Conservation (phyloP, 2,329 filamentous ascomycete genomes). For the Diplocarpon mali region DNA sequence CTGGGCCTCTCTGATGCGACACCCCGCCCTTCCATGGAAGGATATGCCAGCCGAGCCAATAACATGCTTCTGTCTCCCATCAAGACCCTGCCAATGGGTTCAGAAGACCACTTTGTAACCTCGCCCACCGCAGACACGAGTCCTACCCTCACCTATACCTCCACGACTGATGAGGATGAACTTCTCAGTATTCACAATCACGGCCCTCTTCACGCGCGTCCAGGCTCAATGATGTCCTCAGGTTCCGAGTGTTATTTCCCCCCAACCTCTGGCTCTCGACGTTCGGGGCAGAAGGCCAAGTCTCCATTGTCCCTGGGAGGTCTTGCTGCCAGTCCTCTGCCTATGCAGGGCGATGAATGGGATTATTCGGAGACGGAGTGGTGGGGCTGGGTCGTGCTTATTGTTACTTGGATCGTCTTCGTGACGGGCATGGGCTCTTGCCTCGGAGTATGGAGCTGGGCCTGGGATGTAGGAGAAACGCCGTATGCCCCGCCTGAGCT, state of each 20-base stretch:
- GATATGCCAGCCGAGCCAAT: slow-evolving; percentile 30
- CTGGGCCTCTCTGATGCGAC: slow-evolving; percentile 38
- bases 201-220: slow-evolving; percentile 31
- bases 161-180: slow-evolving; percentile 79
- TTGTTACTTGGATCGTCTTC: slow-evolving; percentile 91
- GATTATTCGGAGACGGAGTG: slow-evolving; percentile 92
- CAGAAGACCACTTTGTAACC: slow-evolving; percentile 19
- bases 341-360: slow-evolving; percentile 49
- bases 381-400: slow-evolving; percentile 93
- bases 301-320: slow-evolving; percentile 49
- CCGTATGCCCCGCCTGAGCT: slow-evolving; percentile 92
- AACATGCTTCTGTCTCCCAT: slow-evolving; percentile 21
- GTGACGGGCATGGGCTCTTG: slow-evolving; percentile 95
- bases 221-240: slow-evolving; percentile 35
- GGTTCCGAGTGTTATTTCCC: slow-evolving; percentile 55
- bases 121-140: slow-evolving; percentile 34
- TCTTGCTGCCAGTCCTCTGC: slow-evolving; percentile 37
- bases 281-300: slow-evolving; percentile 32
- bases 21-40: slow-evolving; percentile 37
- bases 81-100: slow-evolving; percentile 25
- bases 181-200: slow-evolving; percentile 49
- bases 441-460: slow-evolving; percentile 94
- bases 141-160: slow-evolving; percentile 50
- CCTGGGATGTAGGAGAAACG: slow-evolving; percentile 95
- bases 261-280: slow-evolving; percentile 29